Conservation (phyloP, 345 rosid species). For the Gossypium bickii region DNA sequence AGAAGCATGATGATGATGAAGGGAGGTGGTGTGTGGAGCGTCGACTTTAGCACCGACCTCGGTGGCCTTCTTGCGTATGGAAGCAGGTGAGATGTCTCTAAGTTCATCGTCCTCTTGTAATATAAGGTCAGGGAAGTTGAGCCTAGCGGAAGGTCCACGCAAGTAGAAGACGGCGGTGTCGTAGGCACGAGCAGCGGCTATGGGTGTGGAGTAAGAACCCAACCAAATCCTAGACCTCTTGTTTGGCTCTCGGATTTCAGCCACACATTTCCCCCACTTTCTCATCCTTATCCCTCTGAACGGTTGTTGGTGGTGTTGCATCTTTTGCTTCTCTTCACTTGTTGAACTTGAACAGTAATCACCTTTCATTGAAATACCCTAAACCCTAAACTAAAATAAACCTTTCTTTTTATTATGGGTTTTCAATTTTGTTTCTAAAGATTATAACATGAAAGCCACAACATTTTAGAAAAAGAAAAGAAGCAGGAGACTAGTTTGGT, state of each 20-base stretch:
- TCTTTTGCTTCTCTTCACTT: slow-evolving; percentile 24
- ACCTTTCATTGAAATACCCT: slow-evolving; percentile 13
- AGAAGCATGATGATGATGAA: slow-evolving; percentile 11
- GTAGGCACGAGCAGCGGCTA: slow-evolving; percentile 67
- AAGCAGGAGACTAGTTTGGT: slow-evolving; percentile 6
- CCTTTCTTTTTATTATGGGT: neutral
- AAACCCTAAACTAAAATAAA: neutral
- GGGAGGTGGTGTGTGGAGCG: slow-evolving; percentile 28
- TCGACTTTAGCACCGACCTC: slow-evolving; percentile 63
- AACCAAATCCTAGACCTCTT: slow-evolving; percentile 70
- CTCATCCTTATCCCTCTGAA: slow-evolving; percentile 62
- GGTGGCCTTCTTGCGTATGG: slow-evolving; percentile 58
- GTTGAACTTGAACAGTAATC: slow-evolving; percentile 23
- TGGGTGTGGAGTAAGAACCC: slow-evolving; percentile 57
- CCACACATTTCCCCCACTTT: slow-evolving; percentile 81
- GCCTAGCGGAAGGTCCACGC: slow-evolving; percentile 52
- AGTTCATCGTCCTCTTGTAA: slow-evolving; percentile 38
- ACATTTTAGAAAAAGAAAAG: neutral
- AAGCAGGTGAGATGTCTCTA: slow-evolving; percentile 40
- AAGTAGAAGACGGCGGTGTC: slow-evolving; percentile 66
- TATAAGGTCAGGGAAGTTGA: slow-evolving; percentile 58
- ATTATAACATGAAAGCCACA: neutral
- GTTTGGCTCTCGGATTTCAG: slow-evolving; percentile 67
- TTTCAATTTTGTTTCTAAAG: neutral
- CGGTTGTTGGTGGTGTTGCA: slow-evolving; percentile 27